Base-by-base conservation (phyloP, 495 filamentous ascomycete genomes). In the Rhypophila decipiens region DNA sequence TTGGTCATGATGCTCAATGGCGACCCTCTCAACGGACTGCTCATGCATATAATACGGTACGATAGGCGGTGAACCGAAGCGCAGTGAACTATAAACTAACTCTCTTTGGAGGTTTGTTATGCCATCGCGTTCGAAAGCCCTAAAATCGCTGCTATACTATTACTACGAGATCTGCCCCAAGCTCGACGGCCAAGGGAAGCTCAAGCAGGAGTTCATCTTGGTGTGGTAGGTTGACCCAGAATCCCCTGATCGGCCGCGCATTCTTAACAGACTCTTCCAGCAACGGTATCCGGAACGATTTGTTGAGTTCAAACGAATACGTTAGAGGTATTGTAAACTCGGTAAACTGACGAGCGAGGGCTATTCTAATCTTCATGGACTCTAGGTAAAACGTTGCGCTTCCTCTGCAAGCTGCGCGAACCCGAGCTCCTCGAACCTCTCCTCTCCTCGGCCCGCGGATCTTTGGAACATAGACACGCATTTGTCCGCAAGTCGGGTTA, bases 31-130 rank as follows among this genome's bases (percentile, higher is more conserved):
- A 82, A 88, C 33, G 82, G 87, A 57, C 78, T 99, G 15, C 79
- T 99, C 53, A 99, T 99, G 94, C 94, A 96, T 70, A 97, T 99
- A 61, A 97, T 99, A 71, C 86, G 93, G 66, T n/a, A n/a, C n/a
- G n/a, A n/a, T n/a, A n/a, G n/a, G n/a, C n/a, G n/a, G n/a, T n/a
- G n/a, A n/a, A n/a, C n/a, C n/a, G n/a, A n/a, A n/a, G n/a, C n/a
- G n/a, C n/a, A n/a, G n/a, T n/a, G n/a, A n/a, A n/a, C n/a, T n/a
- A n/a, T n/a, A n/a, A n/a, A n/a, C n/a, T n/a, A n/a, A n/a, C n/a
- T n/a, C n/a, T n/a, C n/a, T n/a, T n/a, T n/a, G n/a, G n/a, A n/a
- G n/a, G n/a, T 97, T 97, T 67, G 88, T 99, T 53, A 97, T 97
- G 94, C 94, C 94, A 1, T 91, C 88, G 47, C 95, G 87, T 73